Evolutionary conservation across 2,329 filamentous ascomycete genomes (phyloP).

Genomic region (Penicillium sp.): DNA sequence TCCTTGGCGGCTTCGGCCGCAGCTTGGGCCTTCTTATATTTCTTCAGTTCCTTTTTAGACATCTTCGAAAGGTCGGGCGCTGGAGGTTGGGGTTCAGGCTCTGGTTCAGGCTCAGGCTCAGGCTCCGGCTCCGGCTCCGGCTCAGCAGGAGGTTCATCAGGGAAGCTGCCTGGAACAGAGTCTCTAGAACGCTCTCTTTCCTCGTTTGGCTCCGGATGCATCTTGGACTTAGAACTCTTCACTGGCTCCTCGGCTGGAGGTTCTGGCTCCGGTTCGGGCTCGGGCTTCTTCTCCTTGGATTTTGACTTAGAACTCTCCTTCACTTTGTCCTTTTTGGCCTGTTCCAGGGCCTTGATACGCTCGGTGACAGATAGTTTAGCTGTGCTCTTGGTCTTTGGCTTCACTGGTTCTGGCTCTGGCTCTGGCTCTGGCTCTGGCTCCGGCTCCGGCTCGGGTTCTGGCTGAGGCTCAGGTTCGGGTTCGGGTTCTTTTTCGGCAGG

Average conservation of each 20-base stretch:
- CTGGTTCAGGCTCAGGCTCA: slow-evolving; percentile 18
- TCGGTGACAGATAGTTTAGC: slow-evolving; percentile 52
- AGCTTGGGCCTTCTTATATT: slow-evolving; percentile 26
- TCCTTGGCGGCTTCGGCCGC: slow-evolving; percentile 2
- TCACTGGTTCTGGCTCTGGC: slow-evolving; percentile 39
- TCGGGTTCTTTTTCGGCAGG: slow-evolving; percentile 34
- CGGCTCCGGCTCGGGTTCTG: slow-evolving; percentile 24
- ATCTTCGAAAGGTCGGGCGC: slow-evolving; percentile 23
- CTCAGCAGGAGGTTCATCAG: slow-evolving; percentile 37
- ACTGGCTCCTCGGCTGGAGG: slow-evolving; percentile 31
- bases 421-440: slow-evolving; percentile 37
- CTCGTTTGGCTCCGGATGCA: slow-evolving; percentile 25
- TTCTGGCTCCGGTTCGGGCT: slow-evolving; percentile 24
- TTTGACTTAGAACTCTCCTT: slow-evolving; percentile 42
- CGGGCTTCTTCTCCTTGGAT: slow-evolving; percentile 23
- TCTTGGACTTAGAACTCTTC: slow-evolving; percentile 36
- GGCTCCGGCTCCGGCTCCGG: slow-evolving; percentile 22
- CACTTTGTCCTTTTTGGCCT: slow-evolving; percentile 39
- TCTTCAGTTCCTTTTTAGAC: slow-evolving; percentile 30
- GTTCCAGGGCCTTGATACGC: slow-evolving; percentile 52
- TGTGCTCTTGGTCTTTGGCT: slow-evolving; percentile 39
- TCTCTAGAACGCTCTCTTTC: slow-evolving; percentile 40
- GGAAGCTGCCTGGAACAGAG: slow-evolving; percentile 59
- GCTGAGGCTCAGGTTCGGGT: slow-evolving; percentile 38
- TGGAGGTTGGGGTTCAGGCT: not conserved